phyloP scores from a whole-genome alignment of 306 rosid genomes.

The Quercus glauca region DNA sequence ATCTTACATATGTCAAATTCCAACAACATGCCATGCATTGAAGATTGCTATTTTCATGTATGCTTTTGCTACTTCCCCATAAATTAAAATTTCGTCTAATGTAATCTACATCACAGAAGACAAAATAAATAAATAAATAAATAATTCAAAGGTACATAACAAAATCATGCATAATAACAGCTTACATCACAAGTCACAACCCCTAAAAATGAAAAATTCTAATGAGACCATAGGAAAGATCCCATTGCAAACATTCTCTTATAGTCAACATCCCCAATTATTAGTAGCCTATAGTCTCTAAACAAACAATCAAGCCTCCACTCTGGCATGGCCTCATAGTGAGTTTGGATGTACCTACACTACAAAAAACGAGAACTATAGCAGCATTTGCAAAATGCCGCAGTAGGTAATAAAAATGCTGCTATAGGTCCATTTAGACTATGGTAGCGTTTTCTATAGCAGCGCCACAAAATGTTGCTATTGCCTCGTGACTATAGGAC shows the following conservation, averaged over 20 bases:
- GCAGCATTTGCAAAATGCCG: no score
- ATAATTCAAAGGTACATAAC: neutral
- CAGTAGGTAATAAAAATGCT: no score
- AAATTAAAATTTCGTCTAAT: no score
- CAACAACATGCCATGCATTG: slow-evolving; percentile 58
- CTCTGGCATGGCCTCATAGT: slow-evolving; percentile 65
- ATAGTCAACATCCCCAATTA: slow-evolving; percentile 40
- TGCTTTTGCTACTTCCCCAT: no score
- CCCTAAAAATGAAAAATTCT: neutral
- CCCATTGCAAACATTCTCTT: slow-evolving; percentile 64
- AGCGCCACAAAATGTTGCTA: no score
- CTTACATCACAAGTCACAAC: neutral
- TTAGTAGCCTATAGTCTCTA: slow-evolving; percentile 53
- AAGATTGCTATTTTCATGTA: no score
- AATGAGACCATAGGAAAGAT: slow-evolving; percentile 53
- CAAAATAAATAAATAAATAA: no score
- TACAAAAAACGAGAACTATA: no score
- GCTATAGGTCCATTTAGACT: no score
- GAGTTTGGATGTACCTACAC: slow-evolving; percentile 38
- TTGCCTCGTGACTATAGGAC: no score
- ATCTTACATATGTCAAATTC: slow-evolving; percentile 46
- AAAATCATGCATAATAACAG: neutral
- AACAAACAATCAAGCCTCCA: slow-evolving; percentile 67
- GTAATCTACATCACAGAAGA: no score
- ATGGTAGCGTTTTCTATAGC: no score